phyloP scores from a whole-genome alignment of 1,284 basidiomycete genomes.

The Trametes sp. region DNA sequence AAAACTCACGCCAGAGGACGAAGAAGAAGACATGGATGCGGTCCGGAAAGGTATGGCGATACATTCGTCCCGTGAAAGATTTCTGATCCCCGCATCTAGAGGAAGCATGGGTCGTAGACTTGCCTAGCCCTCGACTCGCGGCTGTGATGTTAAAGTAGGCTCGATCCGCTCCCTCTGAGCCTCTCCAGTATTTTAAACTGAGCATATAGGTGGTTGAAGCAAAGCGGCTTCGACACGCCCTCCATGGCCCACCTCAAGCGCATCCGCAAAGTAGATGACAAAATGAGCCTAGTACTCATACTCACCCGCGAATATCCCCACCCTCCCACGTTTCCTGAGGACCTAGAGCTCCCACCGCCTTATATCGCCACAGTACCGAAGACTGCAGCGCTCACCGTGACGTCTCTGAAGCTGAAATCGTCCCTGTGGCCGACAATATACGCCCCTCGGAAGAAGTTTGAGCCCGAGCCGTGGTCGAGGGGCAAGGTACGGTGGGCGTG shows the following conservation, averaged over 20 bases:
- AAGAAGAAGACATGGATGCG: constrained; percentile 65
- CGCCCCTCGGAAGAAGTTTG: constrained; percentile 75
- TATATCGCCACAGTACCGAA: constrained; percentile 72
- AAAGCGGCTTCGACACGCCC: constrained; percentile 62
- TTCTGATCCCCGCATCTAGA: constrained; percentile 35
- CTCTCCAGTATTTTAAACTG: constrained; percentile 8
- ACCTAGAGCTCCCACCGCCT: constrained; percentile 51
- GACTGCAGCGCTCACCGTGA: constrained; percentile 73
- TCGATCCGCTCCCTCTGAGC: not conserved
- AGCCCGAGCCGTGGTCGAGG: constrained; percentile 71
- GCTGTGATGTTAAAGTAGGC: constrained; percentile 70
- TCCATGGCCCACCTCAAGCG: constrained; percentile 83
- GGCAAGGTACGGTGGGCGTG: constrained; percentile 76
- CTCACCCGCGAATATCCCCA: constrained; percentile 40
- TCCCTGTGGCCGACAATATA: constrained; percentile 85
- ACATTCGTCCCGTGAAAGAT: no score
- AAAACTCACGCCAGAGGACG: constrained; percentile 58
- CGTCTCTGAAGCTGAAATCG: constrained; percentile 72
- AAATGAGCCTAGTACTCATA: constrained; percentile 61
- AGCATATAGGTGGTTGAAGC: constrained; percentile 66
- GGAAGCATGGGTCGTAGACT: constrained; percentile 86
- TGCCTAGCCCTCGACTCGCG: constrained; percentile 72
- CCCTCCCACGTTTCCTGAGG: constrained; percentile 38
- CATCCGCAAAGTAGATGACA: constrained; percentile 63
- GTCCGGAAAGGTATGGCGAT: constrained; percentile 59